Base-by-base conservation (phyloP, 257 asterid genomes). In the Solanum arcanum region DNA sequence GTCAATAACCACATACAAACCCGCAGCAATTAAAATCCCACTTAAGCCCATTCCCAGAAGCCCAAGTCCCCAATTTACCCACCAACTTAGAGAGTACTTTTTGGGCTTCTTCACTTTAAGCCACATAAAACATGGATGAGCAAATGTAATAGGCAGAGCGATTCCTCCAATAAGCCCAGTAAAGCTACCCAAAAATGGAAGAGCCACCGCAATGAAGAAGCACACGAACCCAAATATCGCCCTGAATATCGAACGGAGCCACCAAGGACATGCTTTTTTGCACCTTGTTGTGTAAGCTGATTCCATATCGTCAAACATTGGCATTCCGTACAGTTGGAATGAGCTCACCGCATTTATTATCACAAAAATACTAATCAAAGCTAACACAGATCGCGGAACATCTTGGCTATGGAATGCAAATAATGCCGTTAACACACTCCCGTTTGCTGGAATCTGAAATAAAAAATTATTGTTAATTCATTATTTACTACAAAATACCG, bases 51-150 rank as follows among this genome's bases (percentile, higher is more conserved):
- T 90, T 18, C 99, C 98, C 1, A 92, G 44, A 5, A 94, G 68
- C 12, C 97, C 98, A 86, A 96, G 91, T 13, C 68, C 90, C 99
- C 98, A 95, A 66, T 94, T 94, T 1, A 93, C n/a, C 88, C 95
- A 94, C 99, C 98, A 95, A 3, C 47, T 88, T 13, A 87, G 88
- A 52, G 94, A 52, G 44, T 89, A 95, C 9, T 20, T 91, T 37
- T 90, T 88, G 13, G 99, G 98, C 87, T 94, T 96, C 90, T 91
- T 95, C 75, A 94, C 89, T 87, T 93, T 95, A 42, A 95, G 91
- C 99, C 99, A 94, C 98, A 96, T 95, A 89, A 95, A 94, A 66
- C 98, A 96, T 0, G 98, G 99, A 88, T 92, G 94, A 5, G 95
- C 94, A 83, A 94, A 88, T 0, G 98, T 95, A 39, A 95, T 95